phyloP scores from a whole-genome alignment of 805 yeast species.

The Starmerella stellata region DNA sequence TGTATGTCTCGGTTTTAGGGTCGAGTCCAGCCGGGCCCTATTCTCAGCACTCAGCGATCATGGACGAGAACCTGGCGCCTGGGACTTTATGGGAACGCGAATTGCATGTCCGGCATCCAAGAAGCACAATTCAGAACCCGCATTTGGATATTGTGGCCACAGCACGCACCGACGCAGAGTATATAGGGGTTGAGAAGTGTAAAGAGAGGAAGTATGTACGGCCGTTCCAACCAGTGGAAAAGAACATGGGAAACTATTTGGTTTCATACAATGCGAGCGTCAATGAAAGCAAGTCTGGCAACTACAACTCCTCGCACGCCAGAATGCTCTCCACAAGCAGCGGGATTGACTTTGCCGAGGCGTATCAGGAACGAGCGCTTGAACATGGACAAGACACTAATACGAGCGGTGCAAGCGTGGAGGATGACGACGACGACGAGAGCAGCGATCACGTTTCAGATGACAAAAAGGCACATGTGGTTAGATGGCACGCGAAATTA shows the following conservation, averaged over 20 bases:
- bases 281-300: background rate
- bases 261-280: slow-evolving; percentile 3
- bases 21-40: slow-evolving; percentile 6
- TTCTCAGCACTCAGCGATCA: slow-evolving; percentile 10
- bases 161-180: slow-evolving; percentile 1
- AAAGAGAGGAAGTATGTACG: background rate
- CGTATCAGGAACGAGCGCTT: slow-evolving; percentile 2
- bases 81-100: slow-evolving; percentile 2
- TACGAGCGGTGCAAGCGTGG: background rate
- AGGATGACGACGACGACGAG: background rate
- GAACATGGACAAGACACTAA: background rate
- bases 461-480: slow-evolving; percentile 1
- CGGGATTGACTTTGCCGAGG: slow-evolving; percentile 5
- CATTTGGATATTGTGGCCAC: slow-evolving; percentile 12
- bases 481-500: slow-evolving; percentile 11
- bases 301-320: slow-evolving; percentile 1
- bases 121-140: slow-evolving; percentile 13
- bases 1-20: slow-evolving; percentile 11
- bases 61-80: slow-evolving; percentile 8
- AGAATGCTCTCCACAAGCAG: slow-evolving; percentile 3
- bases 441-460: background rate
- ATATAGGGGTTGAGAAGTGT: background rate
- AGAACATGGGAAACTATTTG: slow-evolving; percentile 1
- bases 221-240: slow-evolving; percentile 7
- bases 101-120: slow-evolving; percentile 13